A percentile compares a stretch with the other conserved stretches of the same genome.
These are phyloP conservation scores for Juncus inflexus DNA, from an alignment of 176 grass and related monocot species.

Conservation along the genomic window DNA sequence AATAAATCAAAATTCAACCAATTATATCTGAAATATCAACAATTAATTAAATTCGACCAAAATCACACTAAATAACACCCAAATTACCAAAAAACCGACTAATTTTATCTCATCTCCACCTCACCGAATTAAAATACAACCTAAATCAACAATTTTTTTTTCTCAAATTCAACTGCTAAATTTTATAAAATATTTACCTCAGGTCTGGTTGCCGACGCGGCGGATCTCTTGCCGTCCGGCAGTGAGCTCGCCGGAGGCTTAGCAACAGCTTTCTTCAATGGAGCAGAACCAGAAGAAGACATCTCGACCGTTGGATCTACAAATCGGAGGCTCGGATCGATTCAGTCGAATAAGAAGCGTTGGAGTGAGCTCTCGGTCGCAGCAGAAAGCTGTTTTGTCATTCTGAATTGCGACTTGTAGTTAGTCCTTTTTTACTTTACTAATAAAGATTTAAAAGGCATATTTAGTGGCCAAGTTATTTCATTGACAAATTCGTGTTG, in stretches of 20 bases:
- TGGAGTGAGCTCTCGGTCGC: too few species aligned
- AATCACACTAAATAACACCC: too few species aligned
- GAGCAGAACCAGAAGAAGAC: slow-evolving; percentile 11
- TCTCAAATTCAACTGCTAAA: background rate
- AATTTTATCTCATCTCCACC: background rate
- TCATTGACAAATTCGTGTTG: too few species aligned
- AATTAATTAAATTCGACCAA: background rate
- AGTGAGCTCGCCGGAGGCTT: slow-evolving; percentile 1
- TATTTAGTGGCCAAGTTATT: too few species aligned
- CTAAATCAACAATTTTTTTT: background rate
- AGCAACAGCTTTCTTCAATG: slow-evolving; percentile 1
- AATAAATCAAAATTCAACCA: background rate
- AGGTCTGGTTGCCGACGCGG: slow-evolving; percentile 9
- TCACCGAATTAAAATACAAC: background rate
- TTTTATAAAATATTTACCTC: slow-evolving; percentile 6
- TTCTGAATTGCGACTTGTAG: too few species aligned
- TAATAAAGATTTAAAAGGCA: too few species aligned
- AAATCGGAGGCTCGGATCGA: slow-evolving; percentile 4
- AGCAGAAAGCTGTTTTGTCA: too few species aligned
- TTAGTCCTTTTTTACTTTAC: too few species aligned
- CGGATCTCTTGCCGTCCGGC: background rate
- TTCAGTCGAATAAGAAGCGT: too few species aligned
- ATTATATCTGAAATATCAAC: background rate
- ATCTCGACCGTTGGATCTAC: slow-evolving; percentile 21
- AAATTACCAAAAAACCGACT: background rate